Base-by-base conservation (phyloP, 192 early-diverging fungal species). In the Coemansia sp. region DNA sequence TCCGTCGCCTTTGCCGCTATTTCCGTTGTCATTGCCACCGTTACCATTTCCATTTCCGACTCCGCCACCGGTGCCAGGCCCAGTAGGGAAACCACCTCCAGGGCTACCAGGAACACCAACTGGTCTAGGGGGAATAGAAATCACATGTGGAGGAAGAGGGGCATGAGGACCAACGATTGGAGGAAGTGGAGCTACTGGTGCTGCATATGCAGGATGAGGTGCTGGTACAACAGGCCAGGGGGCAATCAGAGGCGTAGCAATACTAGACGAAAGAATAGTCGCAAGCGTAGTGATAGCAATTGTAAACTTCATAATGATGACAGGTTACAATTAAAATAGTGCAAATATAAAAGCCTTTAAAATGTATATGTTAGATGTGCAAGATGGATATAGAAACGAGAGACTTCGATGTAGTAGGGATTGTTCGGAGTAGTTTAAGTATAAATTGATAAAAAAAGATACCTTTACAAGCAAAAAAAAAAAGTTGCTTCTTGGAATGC, bases 191-290 rank as follows among this genome's bases (percentile, higher is more conserved):
- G 11, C 39, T 17, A 17, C 39, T 17, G 39, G 39, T 17, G 57
- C 14, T 2, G 51, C 64, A 63, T 68, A 68, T 22, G 68, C 68
- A n/a, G 63, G 56, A 17, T 42, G 57, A 19, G 66, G 56, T 54
- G 55, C 69, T 20, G 63, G 52, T n/a, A 72, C 76, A 6, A 67
- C 70, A 25, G 76, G 76, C 70, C 67, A 73, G 0, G 76, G 76
- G 27, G 57, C 36, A 24, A 52, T 46, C 14, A 60, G 46, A 10
- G 76, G 70, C 29, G 52, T 14, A 5, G 64, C 71, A 39, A 53
- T 19, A 6, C 64, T 61, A 17, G 68, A n/a, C 20, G 63, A 64
- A 21, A 74, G 17, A 30, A 69, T 54, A 6, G 76, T 46, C 39
- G 39, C 67, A 25, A 79, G 64, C 29, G 71, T 56, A 21, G 71